phyloP scores from a whole-genome alignment of 257 asterid species.

The Solanum raphanifolium region DNA sequence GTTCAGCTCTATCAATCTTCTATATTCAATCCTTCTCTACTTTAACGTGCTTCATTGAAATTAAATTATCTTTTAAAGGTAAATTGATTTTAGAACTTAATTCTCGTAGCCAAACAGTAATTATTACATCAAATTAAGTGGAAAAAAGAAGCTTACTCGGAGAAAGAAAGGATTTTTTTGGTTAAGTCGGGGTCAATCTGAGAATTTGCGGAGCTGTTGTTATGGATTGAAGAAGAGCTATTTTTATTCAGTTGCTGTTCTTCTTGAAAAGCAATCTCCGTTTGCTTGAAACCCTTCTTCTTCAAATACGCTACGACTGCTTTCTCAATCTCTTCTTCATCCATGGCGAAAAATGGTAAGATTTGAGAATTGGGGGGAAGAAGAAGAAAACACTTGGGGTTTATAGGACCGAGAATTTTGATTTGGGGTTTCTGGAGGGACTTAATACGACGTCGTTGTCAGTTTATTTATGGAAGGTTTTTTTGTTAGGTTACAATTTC shows the following conservation, averaged over 20 bases:
- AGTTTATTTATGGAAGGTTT: neutral
- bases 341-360: constrained; percentile 28
- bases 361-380: neutral
- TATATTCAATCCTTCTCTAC: neutral
- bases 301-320: constrained; percentile 72
- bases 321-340: constrained; percentile 70
- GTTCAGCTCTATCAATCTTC: neutral
- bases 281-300: constrained; percentile 77
- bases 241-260: constrained; percentile 54
- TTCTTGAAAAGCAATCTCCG: constrained; percentile 72
- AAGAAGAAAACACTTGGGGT: neutral
- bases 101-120: neutral
- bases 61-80: neutral
- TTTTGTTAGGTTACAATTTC: neutral
- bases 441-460: neutral
- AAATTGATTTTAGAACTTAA: neutral
- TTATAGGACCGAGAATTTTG: neutral
- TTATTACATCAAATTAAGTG: neutral
- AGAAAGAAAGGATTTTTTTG: constrained; percentile 53
- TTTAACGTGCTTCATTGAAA: neutral
- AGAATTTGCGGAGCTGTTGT: constrained; percentile 31
- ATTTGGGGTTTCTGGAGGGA: neutral
- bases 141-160: constrained; percentile 36
- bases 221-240: neutral
- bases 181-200: constrained; percentile 62